Percentiles rank a stretch among this genome's conserved stretches.
Evolutionary conservation across 192 early-diverging fungal genomes (phyloP).

Genomic region (Backusella parvicylindrica): DNA sequence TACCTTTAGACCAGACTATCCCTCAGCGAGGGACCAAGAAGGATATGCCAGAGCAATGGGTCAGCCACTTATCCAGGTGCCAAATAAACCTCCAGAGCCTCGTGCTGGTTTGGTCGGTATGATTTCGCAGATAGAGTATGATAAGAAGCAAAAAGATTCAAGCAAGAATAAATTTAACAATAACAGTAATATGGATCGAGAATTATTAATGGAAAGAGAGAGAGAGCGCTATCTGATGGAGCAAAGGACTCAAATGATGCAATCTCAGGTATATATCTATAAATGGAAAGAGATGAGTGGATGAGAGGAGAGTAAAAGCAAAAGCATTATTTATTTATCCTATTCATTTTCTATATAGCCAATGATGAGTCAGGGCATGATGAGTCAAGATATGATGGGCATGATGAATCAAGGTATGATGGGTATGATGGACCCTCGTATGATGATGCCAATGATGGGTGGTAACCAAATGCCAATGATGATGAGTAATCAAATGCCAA

Average conservation of each 20-base stretch:
- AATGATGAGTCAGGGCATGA: neutral
- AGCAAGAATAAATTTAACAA: conserved; percentile 11
- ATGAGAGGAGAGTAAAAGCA: neutral
- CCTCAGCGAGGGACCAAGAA: conserved; percentile 29
- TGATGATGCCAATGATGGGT: neutral
- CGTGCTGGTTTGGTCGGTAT: conserved; percentile 34
- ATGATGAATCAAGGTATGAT: conserved; percentile 8
- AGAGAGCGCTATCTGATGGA: conserved; percentile 29
- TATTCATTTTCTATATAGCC: neutral
- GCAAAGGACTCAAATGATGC: conserved; percentile 24
- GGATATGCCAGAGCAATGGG: conserved; percentile 36
- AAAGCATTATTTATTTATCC: neutral
- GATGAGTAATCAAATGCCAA: neutral
- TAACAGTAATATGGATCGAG: conserved; percentile 16
- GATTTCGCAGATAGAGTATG: conserved; percentile 34
- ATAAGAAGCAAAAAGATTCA: conserved; percentile 25
- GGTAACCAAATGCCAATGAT: neutral
- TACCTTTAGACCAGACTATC: conserved; percentile 27
- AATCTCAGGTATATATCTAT: neutral
- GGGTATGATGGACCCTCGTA: conserved; percentile 3
- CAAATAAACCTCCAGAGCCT: conserved; percentile 36
- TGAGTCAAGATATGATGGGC: too few species aligned
- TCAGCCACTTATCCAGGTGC: conserved; percentile 31
- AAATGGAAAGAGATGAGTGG: too few species aligned
- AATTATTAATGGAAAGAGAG: conserved; percentile 28